Conservation (phyloP, 306 rosid species). For the Glycyrrhiza uralensis region DNA sequence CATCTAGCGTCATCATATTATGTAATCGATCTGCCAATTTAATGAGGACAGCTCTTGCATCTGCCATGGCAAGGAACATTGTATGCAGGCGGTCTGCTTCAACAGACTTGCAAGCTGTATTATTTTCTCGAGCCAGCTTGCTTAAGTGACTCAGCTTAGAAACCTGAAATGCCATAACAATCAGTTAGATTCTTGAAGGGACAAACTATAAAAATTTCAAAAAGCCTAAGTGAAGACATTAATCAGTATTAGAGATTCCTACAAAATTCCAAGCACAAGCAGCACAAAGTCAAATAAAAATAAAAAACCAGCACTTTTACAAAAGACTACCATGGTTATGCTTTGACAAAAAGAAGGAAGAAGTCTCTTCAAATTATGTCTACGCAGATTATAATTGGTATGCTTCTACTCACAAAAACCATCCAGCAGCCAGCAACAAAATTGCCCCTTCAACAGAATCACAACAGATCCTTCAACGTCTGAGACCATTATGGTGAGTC, state of each 20-base stretch:
- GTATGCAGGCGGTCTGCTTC: constrained; percentile 97
- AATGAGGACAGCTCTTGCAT: constrained; percentile 94
- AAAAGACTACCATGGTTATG: not conserved
- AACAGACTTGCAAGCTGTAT: constrained; percentile 73
- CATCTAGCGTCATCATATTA: constrained; percentile 91
- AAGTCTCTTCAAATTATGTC: not conserved
- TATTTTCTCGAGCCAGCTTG: constrained; percentile 89
- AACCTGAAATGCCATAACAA: constrained; percentile 52
- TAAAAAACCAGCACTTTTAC: not conserved
- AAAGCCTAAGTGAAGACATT: not conserved
- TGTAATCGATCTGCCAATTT: constrained; percentile 93
- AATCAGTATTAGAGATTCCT: not conserved
- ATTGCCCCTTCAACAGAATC: not conserved
- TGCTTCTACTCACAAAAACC: not conserved
- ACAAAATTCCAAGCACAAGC: not conserved
- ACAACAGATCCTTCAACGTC: not conserved
- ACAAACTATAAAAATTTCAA: not conserved
- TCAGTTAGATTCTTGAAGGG: constrained; percentile 19
- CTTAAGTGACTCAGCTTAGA: constrained; percentile 92
- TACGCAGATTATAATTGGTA: not conserved
- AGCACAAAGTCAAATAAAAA: not conserved
- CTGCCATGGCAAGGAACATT: constrained; percentile 98
- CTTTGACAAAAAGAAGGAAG: not conserved
- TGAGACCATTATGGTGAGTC: not conserved
- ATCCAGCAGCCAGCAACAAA: not conserved